Percentiles rank a stretch among this genome's conserved stretches.
phyloP scores from a whole-genome alignment of 2,329 filamentous ascomycete species.

The Ophiostoma sp. region DNA sequence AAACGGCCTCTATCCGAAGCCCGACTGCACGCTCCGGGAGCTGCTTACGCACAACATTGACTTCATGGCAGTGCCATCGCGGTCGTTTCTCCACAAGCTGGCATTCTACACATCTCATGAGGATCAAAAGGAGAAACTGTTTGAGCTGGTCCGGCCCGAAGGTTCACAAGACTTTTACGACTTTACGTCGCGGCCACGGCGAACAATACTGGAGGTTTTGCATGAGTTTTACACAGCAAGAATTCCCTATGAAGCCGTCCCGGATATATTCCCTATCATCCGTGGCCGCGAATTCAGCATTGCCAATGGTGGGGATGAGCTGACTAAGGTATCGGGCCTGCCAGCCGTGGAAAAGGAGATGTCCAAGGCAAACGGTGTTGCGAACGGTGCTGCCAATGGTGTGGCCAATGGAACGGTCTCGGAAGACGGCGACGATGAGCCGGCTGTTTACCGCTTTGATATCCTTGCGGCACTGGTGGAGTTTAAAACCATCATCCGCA shows the following conservation, averaged over 20 bases:
- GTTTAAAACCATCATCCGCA: conserved; percentile 81
- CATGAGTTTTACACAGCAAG: conserved; percentile 82
- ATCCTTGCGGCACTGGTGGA: conserved; percentile 83
- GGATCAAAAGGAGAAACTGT: conserved; percentile 72
- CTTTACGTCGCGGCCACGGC: conserved; percentile 84
- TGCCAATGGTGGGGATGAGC: conserved; percentile 48
- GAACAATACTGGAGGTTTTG: conserved; percentile 86
- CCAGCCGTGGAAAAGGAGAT: neutral
- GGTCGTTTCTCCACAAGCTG: conserved; percentile 76
- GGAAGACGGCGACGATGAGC: neutral
- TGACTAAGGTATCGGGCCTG: neutral
- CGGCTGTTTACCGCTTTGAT: conserved; percentile 45
- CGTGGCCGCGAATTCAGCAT: conserved; percentile 94
- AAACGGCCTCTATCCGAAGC: conserved; percentile 27
- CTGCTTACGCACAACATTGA: conserved; percentile 81
- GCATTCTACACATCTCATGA: conserved; percentile 67
- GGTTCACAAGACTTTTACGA: conserved; percentile 91
- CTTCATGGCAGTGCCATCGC: conserved; percentile 80
- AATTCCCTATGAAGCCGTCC: conserved; percentile 67
- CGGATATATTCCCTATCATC: conserved; percentile 72
- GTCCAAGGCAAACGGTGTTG: neutral
- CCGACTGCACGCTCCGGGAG: conserved; percentile 58
- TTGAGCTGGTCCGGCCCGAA: conserved; percentile 74
- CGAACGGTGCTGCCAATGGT: neutral
- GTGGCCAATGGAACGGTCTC: neutral